Conservation (phyloP, 2,329 filamentous ascomycete species). For the Fusarium sambucinum region DNA sequence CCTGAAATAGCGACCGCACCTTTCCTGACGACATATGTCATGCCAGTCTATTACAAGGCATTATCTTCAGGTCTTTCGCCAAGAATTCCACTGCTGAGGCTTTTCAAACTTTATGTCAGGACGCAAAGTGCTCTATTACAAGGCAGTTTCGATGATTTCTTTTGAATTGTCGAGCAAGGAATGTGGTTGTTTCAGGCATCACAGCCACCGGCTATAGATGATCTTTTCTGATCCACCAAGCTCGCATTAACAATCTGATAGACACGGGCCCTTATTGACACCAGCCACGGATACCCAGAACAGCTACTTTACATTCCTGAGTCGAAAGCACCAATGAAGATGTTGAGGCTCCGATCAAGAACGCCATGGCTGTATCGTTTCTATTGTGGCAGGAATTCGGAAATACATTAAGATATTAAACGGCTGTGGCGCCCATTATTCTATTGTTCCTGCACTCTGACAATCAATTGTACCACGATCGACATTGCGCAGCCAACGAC, state of each 20-base stretch:
- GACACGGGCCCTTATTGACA: conserved; percentile 4
- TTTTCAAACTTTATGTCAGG: not conserved
- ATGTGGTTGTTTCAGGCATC: conserved; percentile 8
- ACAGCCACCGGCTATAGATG: not conserved
- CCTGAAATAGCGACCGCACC: conserved; percentile 14
- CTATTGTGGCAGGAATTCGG: conserved; percentile 17
- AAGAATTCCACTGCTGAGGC: not conserved
- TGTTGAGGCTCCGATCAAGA: not conserved
- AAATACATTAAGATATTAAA: conserved; percentile 15
- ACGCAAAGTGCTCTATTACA: not conserved
- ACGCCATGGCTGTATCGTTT: conserved; percentile 7
- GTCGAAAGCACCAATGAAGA: not conserved
- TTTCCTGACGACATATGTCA: conserved; percentile 7
- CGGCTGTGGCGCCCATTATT: conserved; percentile 24
- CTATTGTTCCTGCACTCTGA: conserved; percentile 12
- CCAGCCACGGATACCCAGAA: conserved; percentile 4
- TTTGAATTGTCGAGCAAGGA: conserved; percentile 2
- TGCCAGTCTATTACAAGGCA: conserved; percentile 6
- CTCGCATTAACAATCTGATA: not conserved
- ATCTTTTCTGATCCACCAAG: not conserved
- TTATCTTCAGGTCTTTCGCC: not conserved
- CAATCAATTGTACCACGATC: conserved; percentile 5
- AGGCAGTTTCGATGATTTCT: conserved; percentile 7
- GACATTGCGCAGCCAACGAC: not conserved
- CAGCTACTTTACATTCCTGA: conserved; percentile 11